Evolutionary conservation across 768 basidiomycete genomes (phyloP), one percentile per base, ranked within the genome.

Genomic region (Podaxis rugospora): DNA sequence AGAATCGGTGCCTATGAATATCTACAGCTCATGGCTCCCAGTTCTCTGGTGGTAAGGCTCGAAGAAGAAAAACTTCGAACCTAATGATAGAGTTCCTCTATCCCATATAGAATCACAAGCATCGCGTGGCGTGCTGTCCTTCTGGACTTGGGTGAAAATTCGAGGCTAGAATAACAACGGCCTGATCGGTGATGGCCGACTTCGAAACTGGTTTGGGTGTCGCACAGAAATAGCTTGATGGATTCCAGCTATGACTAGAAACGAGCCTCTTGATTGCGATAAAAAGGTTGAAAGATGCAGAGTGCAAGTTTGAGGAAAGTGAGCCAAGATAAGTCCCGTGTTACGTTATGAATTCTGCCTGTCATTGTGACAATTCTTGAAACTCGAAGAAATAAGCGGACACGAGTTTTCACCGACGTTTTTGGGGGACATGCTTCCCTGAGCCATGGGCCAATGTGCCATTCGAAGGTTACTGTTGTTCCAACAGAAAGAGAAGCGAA

Each of bases 401-500:
- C 47, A 25, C 47, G 47, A 25, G 47, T 49, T 54, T 54, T 54
- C 25, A 25, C 52, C 36, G 35, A 39, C 13, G 23, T 54, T 36
- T 39, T 36, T 21, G 16, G 37, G 37, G 14, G 37, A 13, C 36
- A 10, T 37, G 52, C 37, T 39, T 54, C n/a, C 52, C 52, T 23
- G 28, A 36, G 37, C 35, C 14, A 37, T 7, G 36, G 52, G 37
- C 37, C 35, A 54, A 39, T 21, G 27, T 37, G 36, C 35, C 36
- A 39, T 18, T 54, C 16, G 52, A 23, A 39, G 25, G 11, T 49
- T 18, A 9, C 21, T 49, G 18, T 21, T 23, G 35, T 54, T 54
- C 52, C 18, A 54, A 52, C 51, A 36, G 51, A 52, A 52, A 5
- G 25, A 54, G 52, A 54, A 54, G 52, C 52, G 25, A 54, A 39